Evolutionary conservation across 225 moss, liverwort and hornwort species (phyloP).

Genomic region (Marchantia paleacea): DNA sequence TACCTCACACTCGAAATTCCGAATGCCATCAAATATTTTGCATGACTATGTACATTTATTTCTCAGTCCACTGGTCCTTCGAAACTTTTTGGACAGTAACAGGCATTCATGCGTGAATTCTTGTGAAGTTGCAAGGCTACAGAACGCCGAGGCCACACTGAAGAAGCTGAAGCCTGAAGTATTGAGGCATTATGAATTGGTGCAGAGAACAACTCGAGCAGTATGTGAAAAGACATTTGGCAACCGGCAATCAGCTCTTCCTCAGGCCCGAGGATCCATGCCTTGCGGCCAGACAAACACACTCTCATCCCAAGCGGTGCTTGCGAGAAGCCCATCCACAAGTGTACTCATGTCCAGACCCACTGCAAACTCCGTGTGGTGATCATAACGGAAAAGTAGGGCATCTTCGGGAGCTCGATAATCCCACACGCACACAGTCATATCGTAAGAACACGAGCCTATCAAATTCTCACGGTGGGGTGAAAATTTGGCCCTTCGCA

Average conservation of each 20-base stretch:
- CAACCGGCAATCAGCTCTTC: neutral
- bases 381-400: conserved; percentile 77
- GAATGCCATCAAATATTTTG: neutral
- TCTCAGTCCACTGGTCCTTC: neutral
- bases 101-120: neutral
- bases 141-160: neutral
- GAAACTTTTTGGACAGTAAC: neutral
- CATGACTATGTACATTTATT: conserved; percentile 17
- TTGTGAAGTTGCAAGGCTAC: neutral
- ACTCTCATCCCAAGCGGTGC: conserved; percentile 91
- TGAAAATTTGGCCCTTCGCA: conserved; percentile 81
- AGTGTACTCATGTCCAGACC: conserved; percentile 90
- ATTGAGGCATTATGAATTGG: neutral
- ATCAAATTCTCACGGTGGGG: conserved; percentile 81
- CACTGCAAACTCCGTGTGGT: conserved; percentile 92
- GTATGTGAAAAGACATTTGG: neutral
- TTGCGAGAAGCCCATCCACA: conserved; percentile 89
- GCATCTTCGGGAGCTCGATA: conserved; percentile 86
- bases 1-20: neutral
- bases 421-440: conserved; percentile 94
- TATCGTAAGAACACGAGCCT: conserved; percentile 92
- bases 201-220: neutral
- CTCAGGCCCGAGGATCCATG: conserved; percentile 67
- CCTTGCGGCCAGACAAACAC: conserved; percentile 96
- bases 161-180: neutral